Percentiles rank a stretch among this genome's conserved stretches.
Conservation (phyloP, 495 filamentous ascomycete genomes). For the Aspergillus ostianus region DNA sequence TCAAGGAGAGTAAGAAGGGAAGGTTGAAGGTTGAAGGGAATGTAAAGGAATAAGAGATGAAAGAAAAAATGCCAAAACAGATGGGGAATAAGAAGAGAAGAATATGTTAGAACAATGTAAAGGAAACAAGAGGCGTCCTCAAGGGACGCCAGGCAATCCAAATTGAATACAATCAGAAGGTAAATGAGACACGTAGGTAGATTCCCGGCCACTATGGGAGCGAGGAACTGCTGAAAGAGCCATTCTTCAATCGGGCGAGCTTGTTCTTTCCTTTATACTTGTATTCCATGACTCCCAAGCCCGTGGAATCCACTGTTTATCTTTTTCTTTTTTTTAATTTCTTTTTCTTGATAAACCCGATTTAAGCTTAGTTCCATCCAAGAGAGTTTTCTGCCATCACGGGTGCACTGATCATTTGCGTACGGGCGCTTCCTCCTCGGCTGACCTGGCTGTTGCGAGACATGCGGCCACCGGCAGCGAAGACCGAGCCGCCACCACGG, state of each 20-base stretch:
- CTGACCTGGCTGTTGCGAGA: slow-evolving; percentile 53
- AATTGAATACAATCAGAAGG: slow-evolving; percentile 26
- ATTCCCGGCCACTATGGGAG: not conserved
- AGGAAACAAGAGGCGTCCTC: not conserved
- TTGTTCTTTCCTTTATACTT: not conserved
- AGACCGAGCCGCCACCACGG: slow-evolving; percentile 32
- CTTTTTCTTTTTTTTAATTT: slow-evolving; percentile 6
- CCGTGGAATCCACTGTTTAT: not conserved
- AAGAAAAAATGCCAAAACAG: slow-evolving; percentile 23
- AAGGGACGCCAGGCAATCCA: slow-evolving; percentile 12
- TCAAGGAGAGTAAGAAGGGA: slow-evolving; percentile 24
- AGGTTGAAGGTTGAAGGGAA: not conserved
- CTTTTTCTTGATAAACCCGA: slow-evolving; percentile 16
- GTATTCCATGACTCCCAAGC: not conserved
- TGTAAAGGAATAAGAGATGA: slow-evolving; percentile 2
- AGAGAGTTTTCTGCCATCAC: slow-evolving; percentile 97
- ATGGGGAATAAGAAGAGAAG: slow-evolving; percentile 28
- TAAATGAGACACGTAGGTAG: slow-evolving; percentile 4
- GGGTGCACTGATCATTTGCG: slow-evolving; percentile 75
- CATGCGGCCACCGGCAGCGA: slow-evolving; percentile 40
- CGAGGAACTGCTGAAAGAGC: not conserved
- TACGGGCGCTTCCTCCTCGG: slow-evolving; percentile 67
- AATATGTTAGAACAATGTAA: slow-evolving; percentile 14
- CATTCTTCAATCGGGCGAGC: not conserved
- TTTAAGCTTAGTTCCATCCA: slow-evolving; percentile 80